These are phyloP conservation scores for Colletotrichum sp. DNA, from an alignment of 2,329 filamentous ascomycete species.

Conservation along the genomic window DNA sequence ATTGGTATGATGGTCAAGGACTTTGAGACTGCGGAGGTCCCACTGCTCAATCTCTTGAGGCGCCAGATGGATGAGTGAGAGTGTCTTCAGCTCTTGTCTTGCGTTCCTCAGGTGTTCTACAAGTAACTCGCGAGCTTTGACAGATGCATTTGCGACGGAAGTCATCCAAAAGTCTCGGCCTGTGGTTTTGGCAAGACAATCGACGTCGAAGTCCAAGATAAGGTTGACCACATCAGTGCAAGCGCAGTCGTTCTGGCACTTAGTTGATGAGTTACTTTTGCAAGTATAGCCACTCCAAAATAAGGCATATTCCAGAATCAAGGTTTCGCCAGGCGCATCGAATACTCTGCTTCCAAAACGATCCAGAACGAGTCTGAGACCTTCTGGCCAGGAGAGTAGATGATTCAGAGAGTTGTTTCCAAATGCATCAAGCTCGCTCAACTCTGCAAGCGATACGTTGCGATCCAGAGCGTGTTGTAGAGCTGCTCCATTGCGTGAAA, in stretches of 20 bases:
- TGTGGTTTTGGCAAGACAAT: background rate
- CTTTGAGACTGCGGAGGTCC: too few relatives aligned
- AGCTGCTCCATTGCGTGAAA: background rate
- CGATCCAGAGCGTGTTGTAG: background rate
- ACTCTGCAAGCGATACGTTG: background rate
- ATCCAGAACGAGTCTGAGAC: background rate
- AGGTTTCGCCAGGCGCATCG: background rate
- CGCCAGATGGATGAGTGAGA: too few relatives aligned
- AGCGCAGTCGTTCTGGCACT: background rate
- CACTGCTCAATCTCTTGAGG: too few relatives aligned
- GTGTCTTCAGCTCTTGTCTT: too few relatives aligned
- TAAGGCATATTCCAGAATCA: background rate
- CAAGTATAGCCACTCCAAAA: background rate
- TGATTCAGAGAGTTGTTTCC: background rate
- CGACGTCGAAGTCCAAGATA: background rate
- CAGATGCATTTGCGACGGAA: background rate
- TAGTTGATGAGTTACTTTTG: background rate
- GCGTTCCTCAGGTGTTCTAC: background rate
- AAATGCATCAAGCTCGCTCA: background rate
- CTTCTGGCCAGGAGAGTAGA: background rate
- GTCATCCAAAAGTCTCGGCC: background rate
- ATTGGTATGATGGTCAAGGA: too few relatives aligned
- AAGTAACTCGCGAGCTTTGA: background rate
- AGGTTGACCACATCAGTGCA: background rate
- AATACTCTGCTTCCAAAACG: background rate